Conservation (phyloP, 2,329 filamentous ascomycete species). For the Microsporum audouinii region DNA sequence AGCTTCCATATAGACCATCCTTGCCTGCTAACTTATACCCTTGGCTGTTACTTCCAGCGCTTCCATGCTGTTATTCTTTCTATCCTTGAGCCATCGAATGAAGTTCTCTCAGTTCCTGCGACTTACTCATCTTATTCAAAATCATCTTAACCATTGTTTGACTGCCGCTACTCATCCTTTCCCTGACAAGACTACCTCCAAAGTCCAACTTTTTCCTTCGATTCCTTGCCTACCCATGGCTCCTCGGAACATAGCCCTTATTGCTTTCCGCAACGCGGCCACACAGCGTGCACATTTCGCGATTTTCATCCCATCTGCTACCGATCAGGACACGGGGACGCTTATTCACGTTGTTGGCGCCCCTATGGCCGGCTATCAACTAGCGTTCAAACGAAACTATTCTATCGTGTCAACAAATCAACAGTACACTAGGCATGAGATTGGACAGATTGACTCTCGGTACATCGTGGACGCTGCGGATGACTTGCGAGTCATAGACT, state of each 20-base stretch:
- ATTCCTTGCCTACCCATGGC: background rate
- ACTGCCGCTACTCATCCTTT: too few species aligned
- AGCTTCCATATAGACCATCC: too few species aligned
- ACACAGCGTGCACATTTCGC: conserved; percentile 23
- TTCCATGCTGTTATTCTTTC: too few species aligned
- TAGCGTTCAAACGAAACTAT: conserved; percentile 24
- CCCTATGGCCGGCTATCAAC: conserved; percentile 23
- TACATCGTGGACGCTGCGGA: conserved; percentile 16
- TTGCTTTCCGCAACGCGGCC: background rate
- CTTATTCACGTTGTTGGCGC: conserved; percentile 25
- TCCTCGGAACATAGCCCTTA: background rate
- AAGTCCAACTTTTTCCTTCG: background rate
- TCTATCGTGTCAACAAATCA: conserved; percentile 9
- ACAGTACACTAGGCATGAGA: conserved; percentile 12
- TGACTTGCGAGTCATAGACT: conserved; percentile 12
- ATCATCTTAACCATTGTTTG: too few species aligned
- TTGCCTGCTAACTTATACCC: too few species aligned
- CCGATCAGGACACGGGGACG: conserved; percentile 16
- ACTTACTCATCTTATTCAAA: too few species aligned
- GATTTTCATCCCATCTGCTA: conserved; percentile 20
- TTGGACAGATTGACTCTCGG: conserved; percentile 18
- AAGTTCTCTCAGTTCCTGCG: too few species aligned
- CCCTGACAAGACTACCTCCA: background rate
- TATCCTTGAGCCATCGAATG: too few species aligned
- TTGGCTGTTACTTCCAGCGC: too few species aligned